Evolutionary conservation across 1,284 basidiomycete species (phyloP), one percentile per base, ranked within the genome.

Genomic region (Tilletia caries): DNA sequence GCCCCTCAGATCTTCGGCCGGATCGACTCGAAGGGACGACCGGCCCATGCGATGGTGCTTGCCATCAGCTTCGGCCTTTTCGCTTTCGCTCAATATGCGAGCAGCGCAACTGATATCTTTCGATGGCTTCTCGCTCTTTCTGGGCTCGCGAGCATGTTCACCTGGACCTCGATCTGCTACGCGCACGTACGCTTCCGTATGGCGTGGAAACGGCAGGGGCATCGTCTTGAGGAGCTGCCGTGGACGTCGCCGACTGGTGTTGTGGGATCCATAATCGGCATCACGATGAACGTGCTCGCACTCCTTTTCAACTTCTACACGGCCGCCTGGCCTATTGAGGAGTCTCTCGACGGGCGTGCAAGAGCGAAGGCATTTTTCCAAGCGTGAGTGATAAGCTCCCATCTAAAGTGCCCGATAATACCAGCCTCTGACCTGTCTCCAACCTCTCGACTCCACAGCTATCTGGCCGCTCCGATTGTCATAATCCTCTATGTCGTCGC

Each of bases 111-210:
- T 1, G 70, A 69, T n/a, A 72, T 75, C 18, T 78, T 77, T 58
- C 65, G 64, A 41, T 75, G 75, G 50, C 73, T 78, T 50, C 68
- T 76, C 65, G 73, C 72, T 65, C 66, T 78, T 60, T 66, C 52
- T 2, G 76, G 76, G 50, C 72, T 78, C 15, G 67, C 66, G 8
- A 75, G 73, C 0, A 76, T 76, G 34, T 58, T 78, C 64, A 66
- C 75, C 37, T 78, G 76, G 64, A 73, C 68, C 65, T 69, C 70
- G 67, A 76, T 78, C 64, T 69, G 68, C 15, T 41, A 73, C 29
- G 73, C 71, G 60, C 75, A 76, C 66, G 71, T 78, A 25, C 71
- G 75, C 15, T 76, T 78, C 70, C 75, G 76, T n/a, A 44, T 64
- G 8, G 75, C 76, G 0, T 75, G 74, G 76, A 4, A 68, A 12